These are phyloP conservation scores for Chaetomiaceae sp. DNA, from an alignment of 2,329 filamentous ascomycete genomes.

Conservation along the genomic window DNA sequence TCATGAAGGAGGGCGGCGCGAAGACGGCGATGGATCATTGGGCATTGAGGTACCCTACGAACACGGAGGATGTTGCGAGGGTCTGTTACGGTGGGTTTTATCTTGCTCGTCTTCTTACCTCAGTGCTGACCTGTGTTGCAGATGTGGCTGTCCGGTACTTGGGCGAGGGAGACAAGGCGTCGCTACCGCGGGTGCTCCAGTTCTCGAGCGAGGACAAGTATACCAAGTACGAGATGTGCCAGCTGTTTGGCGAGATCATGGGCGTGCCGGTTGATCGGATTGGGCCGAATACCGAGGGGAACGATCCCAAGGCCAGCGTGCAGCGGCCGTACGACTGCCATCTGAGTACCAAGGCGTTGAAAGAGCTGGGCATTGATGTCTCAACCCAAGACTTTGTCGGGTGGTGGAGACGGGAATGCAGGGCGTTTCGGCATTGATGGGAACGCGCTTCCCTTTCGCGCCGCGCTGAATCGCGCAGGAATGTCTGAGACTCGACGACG, in stretches of 20 bases:
- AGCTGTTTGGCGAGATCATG: slow-evolving; percentile 73
- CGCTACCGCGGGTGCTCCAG: slow-evolving; percentile 68
- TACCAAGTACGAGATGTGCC: slow-evolving; percentile 88
- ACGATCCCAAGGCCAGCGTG: slow-evolving; percentile 65
- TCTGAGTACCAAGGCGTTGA: slow-evolving; percentile 69
- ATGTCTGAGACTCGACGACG: background rate
- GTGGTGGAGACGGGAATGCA: slow-evolving; percentile 71
- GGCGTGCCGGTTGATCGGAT: slow-evolving; percentile 66
- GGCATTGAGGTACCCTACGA: slow-evolving; percentile 79
- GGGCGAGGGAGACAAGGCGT: slow-evolving; percentile 40
- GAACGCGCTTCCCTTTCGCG: background rate
- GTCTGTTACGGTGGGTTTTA: slow-evolving; percentile 60
- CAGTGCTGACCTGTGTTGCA: slow-evolving; percentile 28
- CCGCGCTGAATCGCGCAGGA: background rate
- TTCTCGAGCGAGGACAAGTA: slow-evolving; percentile 82
- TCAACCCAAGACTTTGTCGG: slow-evolving; percentile 68
- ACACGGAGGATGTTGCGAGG: slow-evolving; percentile 79
- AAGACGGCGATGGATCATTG: slow-evolving; percentile 77
- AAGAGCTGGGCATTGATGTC: slow-evolving; percentile 70
- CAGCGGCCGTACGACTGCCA: slow-evolving; percentile 86
- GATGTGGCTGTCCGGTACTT: slow-evolving; percentile 71
- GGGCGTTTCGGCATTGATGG: slow-evolving; percentile 52
- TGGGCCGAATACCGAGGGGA: slow-evolving; percentile 64
- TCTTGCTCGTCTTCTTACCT: background rate
- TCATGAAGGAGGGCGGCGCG: slow-evolving; percentile 67